Evolutionary conservation across 768 basidiomycete genomes (phyloP), one percentile per base, ranked within the genome.

Genomic region (Hypsizygus marmoreus): DNA sequence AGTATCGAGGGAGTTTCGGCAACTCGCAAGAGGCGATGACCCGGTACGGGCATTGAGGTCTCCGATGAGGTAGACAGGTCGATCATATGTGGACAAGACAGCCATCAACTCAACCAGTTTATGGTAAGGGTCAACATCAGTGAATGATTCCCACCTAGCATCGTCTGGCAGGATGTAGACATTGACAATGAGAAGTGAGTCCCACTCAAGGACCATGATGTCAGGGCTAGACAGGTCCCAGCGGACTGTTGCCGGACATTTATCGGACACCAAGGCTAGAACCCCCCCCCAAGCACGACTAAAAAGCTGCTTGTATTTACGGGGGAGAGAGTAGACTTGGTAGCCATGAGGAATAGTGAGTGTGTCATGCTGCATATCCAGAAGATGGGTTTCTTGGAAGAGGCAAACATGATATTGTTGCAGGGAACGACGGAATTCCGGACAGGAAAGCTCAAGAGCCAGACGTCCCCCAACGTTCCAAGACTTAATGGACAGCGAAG

Each of bases 41-140:
- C 23, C 45, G 0, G 45, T 47, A 1, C 45, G 22, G 14, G 45
- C 38, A 23, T 47, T 47, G 7, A 47, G 22, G n/a, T 47, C 38
- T 16, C 31, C 45, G 10, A 47, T 28, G 13, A 47, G 10, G 9
- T 25, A 32, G 2, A 34, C 2, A 4, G 31, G 38, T 16, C 40
- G 40, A 7, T 12, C 23, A 6, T 25, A 16, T 13, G 13, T 6
- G 1, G 1, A 24, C 4, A n/a, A 19, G 3, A 47, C 8, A 2
- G 13, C 22, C n/a, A 34, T 4, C 14, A 19, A 26, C 11, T 47
- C 45, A 22, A 14, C 25, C 6, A 47, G 39, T 28, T 33, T 38
- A 6, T 33, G 23, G 11, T 39, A 38, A 4, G 38, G 45, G 12
- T 33, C 29, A 13, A 25, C 24, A 28, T 47, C 31, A 0, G 38